These are phyloP conservation scores for Fusarium abutilonis DNA, from an alignment of 2,329 filamentous ascomycete species.

Conservation along the genomic window DNA sequence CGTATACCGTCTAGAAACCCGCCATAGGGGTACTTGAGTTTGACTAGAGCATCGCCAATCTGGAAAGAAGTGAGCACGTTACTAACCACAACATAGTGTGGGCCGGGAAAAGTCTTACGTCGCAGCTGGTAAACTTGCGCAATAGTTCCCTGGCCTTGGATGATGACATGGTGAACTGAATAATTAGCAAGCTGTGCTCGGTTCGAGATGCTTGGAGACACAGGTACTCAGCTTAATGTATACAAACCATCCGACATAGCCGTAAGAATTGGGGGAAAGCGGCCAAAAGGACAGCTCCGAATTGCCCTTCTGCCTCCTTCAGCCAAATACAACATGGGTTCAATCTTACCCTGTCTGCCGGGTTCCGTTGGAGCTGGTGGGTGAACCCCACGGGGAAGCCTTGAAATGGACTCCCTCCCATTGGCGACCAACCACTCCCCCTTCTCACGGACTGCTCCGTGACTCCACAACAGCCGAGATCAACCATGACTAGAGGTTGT, in stretches of 20 bases:
- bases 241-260: neutral
- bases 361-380: too few relatives aligned
- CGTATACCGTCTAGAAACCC: slow-evolving; percentile 43
- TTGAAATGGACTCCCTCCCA: neutral
- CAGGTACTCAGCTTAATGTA: neutral
- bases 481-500: neutral
- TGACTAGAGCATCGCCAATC: slow-evolving; percentile 45
- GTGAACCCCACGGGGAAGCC: neutral
- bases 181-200: neutral
- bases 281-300: neutral
- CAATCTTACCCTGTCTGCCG: too few relatives aligned
- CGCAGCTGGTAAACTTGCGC: slow-evolving; percentile 4
- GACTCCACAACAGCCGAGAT: neutral
- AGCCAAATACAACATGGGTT: too few relatives aligned
- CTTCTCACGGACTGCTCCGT: neutral
- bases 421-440: neutral
- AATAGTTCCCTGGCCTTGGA: neutral
- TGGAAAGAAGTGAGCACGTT: neutral
- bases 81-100: too few relatives aligned
- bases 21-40: slow-evolving; percentile 44
- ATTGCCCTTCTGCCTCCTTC: too few relatives aligned
- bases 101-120: neutral
- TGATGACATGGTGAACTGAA: neutral
- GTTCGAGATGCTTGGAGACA: neutral
- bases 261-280: neutral